Evolutionary conservation across 2,329 filamentous ascomycete species (phyloP).

Genomic region (Stagonosporopsis vannaccii): DNA sequence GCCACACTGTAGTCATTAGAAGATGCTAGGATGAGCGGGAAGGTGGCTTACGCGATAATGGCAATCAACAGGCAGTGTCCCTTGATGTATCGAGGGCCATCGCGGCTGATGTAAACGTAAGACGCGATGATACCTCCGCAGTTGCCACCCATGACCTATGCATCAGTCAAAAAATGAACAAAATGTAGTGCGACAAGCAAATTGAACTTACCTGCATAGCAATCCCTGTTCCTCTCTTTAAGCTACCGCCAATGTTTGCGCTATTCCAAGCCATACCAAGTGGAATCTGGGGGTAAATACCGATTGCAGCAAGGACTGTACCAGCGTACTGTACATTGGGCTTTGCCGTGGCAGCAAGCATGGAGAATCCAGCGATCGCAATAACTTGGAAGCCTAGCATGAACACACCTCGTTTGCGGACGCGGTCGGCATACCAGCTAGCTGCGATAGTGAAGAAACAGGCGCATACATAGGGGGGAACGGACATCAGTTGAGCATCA

Average conservation of each 20-base stretch:
- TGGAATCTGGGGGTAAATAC: conserved; percentile 64
- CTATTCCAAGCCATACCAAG: conserved; percentile 66
- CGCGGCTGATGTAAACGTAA: conserved; percentile 57
- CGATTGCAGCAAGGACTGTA: conserved; percentile 46
- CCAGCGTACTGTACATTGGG: conserved; percentile 45
- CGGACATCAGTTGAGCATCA: conserved; percentile 48
- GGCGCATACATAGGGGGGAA: conserved; percentile 66
- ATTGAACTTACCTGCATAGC: conserved; percentile 56
- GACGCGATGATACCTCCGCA: conserved; percentile 77
- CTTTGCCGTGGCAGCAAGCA: conserved; percentile 39
- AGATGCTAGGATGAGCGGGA: background rate
- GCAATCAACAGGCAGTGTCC: conserved; percentile 58
- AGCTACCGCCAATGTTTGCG: conserved; percentile 63
- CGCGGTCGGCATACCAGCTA: conserved; percentile 39
- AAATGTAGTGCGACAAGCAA: background rate
- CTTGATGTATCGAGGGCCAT: conserved; percentile 54
- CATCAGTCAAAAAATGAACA: background rate
- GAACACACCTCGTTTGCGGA: conserved; percentile 42
- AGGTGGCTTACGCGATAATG: conserved; percentile 45
- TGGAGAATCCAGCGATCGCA: conserved; percentile 62
- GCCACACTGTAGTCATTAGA: conserved; percentile 52
- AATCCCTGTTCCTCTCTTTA: conserved; percentile 64
- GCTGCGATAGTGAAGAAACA: conserved; percentile 46
- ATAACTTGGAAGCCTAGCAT: conserved; percentile 43
- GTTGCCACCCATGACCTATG: conserved; percentile 56